Evolutionary conservation across 164 flowering plant species (phyloP).

Genomic region (Sextonia rubra): DNA sequence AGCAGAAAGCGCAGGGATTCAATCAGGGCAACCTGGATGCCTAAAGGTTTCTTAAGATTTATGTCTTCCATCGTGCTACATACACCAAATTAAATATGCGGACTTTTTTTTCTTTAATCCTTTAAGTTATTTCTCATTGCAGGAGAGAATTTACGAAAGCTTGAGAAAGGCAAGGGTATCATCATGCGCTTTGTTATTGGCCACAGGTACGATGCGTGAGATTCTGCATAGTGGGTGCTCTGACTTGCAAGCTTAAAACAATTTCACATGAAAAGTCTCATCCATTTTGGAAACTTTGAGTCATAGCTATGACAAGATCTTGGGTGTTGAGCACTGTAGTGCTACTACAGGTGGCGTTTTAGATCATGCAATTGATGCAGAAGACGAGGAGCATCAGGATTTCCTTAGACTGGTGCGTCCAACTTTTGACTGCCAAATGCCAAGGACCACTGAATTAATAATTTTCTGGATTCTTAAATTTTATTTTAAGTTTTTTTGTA

Average conservation of each 20-base stretch:
- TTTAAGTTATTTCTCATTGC: neutral
- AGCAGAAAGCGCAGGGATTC: constrained; percentile 91
- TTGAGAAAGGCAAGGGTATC: constrained; percentile 83
- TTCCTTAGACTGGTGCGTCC: constrained; percentile 72
- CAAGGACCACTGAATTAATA: neutral
- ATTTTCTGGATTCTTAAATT: neutral
- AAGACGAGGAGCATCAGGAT: constrained; percentile 71
- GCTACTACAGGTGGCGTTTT: constrained; percentile 81
- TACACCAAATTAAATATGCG: neutral
- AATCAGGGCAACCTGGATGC: constrained; percentile 93
- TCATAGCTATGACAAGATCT: constrained; percentile 5
- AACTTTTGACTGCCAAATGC: neutral
- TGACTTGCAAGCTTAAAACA: neutral
- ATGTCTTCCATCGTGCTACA: neutral
- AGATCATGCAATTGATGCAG: constrained; percentile 87
- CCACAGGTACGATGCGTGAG: constrained; percentile 53
- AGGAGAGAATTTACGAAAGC: constrained; percentile 61
- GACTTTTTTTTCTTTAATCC: neutral
- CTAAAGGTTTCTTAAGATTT: constrained; percentile 48
- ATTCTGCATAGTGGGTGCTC: neutral
- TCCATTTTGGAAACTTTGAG: constrained; percentile 4
- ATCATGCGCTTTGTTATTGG: constrained; percentile 89
- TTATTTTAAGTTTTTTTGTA: too few relatives aligned
- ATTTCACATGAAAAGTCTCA: neutral
- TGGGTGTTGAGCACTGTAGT: constrained; percentile 31